Base-by-base conservation (phyloP, 1,284 basidiomycete species). In the Cystobasidium pallidum region DNA sequence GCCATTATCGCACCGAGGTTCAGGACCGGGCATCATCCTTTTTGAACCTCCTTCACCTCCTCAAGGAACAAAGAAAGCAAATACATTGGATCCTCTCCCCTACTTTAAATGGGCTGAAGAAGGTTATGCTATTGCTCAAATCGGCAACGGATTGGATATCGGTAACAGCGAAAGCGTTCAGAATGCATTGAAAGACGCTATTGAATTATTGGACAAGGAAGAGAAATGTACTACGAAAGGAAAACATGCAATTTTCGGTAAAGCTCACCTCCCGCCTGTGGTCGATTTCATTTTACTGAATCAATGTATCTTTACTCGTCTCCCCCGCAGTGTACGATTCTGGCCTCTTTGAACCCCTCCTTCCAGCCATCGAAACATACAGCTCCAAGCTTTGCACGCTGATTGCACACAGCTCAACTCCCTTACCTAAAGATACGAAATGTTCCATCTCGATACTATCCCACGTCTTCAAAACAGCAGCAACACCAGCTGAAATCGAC, bases 81-180 rank as follows among this genome's bases (percentile, higher is more conserved):
- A 55, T 28, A 63, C 59, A 26, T 34, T 68, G 4, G 72, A 73
- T 26, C 72, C 72, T 3, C 30, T 57, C 8, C 72, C 72, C n/a
- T 51, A 43, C n/a, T 30, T 49, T 32, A 73, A 73, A 54, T 73
- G 72, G 72, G 72, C 66, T n/a, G 72, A 73, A 49, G 72, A 73
- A 59, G 72, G 72, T 28, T 73, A 70, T 57, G 61, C 66, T 36
- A 52, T 70, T 43, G 57, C 63, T 21, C 36, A 52, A 21, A 52
- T 72, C 49, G 59, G 51, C 26, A 65, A 55, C 49, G 61, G 51
- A 65, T 34, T 43, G 45, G 19, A n/a, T 21, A n/a, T 19, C 13
- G 13, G 36, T 6, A 64, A 70, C 21, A 17, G 54, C 15, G 59
- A 36, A 24, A 51, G 43, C n/a, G 43, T 51, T 24, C 4, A 51